A percentile compares a stretch with the other conserved stretches of the same genome.
Evolutionary conservation across 306 rosid species (phyloP).

Genomic region (Sphenostylis stenocarpa): DNA sequence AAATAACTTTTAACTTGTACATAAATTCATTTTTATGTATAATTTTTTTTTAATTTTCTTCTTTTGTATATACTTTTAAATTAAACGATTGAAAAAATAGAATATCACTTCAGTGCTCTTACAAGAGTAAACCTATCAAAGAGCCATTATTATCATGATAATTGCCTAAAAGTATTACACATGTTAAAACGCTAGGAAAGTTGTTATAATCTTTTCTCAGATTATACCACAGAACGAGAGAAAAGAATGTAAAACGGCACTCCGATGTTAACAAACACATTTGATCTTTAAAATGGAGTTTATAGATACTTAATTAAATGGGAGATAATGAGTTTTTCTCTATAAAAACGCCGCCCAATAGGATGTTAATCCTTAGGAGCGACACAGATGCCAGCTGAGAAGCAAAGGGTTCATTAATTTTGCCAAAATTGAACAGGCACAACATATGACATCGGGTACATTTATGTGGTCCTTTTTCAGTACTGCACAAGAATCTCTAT

Average conservation of each 20-base stretch:
- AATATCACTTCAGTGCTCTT: neutral
- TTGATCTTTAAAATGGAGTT: neutral
- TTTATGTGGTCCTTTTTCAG: constrained; percentile 26
- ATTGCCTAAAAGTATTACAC: neutral
- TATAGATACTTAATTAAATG: neutral
- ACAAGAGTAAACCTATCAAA: neutral
- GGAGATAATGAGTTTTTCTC: neutral
- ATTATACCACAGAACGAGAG: neutral
- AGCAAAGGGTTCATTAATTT: neutral
- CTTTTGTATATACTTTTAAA: too few relatives aligned
- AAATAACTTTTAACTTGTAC: too few relatives aligned
- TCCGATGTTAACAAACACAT: neutral
- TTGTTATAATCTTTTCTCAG: neutral
- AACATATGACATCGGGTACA: neutral
- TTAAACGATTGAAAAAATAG: neutral
- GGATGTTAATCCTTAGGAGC: too few relatives aligned
- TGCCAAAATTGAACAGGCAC: constrained; percentile 14
- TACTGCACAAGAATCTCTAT: constrained; percentile 19
- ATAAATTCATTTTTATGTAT: too few relatives aligned
- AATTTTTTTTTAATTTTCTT: too few relatives aligned
- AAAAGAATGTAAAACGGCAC: too few relatives aligned
- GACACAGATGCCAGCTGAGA: neutral
- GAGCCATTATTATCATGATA: neutral
- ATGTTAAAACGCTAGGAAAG: neutral
- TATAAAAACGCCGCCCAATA: neutral